A percentile compares a stretch with the other conserved stretches of the same genome.
Conservation (phyloP, 352 stramenopile genomes). For the Pythium chondricola region DNA sequence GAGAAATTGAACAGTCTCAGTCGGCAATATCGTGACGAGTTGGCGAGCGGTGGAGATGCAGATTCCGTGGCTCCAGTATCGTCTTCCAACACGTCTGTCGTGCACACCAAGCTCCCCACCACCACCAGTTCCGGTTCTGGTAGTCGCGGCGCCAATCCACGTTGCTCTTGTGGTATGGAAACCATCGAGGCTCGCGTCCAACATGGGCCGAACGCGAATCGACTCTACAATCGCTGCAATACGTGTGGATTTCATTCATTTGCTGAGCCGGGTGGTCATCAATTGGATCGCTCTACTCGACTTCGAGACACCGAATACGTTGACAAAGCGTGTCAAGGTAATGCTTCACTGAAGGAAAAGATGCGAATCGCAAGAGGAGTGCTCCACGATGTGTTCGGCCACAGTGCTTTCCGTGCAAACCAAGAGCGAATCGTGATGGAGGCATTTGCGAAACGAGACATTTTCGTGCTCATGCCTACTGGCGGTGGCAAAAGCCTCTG, state of each 20-base stretch:
- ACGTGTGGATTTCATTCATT: constrained; percentile 77
- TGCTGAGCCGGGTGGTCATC: constrained; percentile 33
- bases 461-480: constrained; percentile 99
- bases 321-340: too few relatives aligned
- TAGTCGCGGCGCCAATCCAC: too few relatives aligned
- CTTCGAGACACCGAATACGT: too few relatives aligned
- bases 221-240: constrained; percentile 64
- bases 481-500: constrained; percentile 98
- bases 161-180: constrained; percentile 55
- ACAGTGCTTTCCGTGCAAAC: constrained; percentile 92
- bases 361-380: constrained; percentile 66
- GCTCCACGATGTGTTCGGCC: constrained; percentile 91
- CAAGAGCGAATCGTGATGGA: constrained; percentile 94
- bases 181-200: constrained; percentile 57
- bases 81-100: neutral
- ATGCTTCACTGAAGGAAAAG: constrained; percentile 55
- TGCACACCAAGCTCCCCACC: neutral
- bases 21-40: constrained; percentile 50
- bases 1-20: constrained; percentile 52
- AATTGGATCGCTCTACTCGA: too few relatives aligned
- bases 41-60: too few relatives aligned
- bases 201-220: constrained; percentile 56
- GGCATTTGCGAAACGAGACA: constrained; percentile 89
- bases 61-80: constrained; percentile 17
- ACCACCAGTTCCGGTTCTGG: too few relatives aligned